These are phyloP conservation scores for Graphilbum sp. DNA, from an alignment of 2,329 filamentous ascomycete species.

Conservation along the genomic window DNA sequence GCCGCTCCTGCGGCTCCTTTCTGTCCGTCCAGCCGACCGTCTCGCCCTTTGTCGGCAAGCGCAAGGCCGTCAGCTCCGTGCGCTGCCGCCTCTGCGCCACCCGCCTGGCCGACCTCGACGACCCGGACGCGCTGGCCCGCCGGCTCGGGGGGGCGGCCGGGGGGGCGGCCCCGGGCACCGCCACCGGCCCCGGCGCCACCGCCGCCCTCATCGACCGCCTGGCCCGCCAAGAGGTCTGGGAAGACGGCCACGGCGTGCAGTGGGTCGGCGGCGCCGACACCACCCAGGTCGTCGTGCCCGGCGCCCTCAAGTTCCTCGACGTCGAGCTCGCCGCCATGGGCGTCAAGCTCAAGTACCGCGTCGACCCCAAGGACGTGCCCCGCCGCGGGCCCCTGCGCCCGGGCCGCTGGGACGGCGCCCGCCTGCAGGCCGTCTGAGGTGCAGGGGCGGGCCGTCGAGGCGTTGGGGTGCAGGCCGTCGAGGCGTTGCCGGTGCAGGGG, in stretches of 20 bases:
- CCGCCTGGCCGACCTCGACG: constrained; percentile 39
- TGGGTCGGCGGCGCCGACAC: constrained; percentile 85
- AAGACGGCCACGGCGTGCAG: constrained; percentile 70
- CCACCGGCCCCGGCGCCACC: constrained; percentile 28
- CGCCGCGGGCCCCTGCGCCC: constrained; percentile 33
- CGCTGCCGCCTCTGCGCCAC: constrained; percentile 66
- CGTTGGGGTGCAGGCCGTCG: too few relatives aligned
- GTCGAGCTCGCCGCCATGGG: constrained; percentile 95
- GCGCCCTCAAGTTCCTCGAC: constrained; percentile 83
- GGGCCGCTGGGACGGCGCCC: constrained; percentile 9
- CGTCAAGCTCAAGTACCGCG: constrained; percentile 72
- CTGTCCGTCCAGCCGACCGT: constrained; percentile 71
- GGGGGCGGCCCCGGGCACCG: constrained; percentile 33
- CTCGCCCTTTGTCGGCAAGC: constrained; percentile 46
- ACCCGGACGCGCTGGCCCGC: too few relatives aligned
- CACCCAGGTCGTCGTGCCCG: constrained; percentile 80
- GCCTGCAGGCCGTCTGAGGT: constrained; percentile 2
- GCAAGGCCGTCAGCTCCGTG: constrained; percentile 50
- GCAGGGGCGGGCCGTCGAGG: too few relatives aligned
- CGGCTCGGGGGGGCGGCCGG: too few relatives aligned
- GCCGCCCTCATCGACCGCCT: too few relatives aligned
- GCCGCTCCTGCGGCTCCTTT: constrained; percentile 79
- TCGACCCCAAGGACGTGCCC: constrained; percentile 48
- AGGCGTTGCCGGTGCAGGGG: too few relatives aligned
- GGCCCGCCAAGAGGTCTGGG: constrained; percentile 50